These are phyloP conservation scores for Alternaria ventricosa DNA, from an alignment of 2,329 filamentous ascomycete species.

Conservation along the genomic window DNA sequence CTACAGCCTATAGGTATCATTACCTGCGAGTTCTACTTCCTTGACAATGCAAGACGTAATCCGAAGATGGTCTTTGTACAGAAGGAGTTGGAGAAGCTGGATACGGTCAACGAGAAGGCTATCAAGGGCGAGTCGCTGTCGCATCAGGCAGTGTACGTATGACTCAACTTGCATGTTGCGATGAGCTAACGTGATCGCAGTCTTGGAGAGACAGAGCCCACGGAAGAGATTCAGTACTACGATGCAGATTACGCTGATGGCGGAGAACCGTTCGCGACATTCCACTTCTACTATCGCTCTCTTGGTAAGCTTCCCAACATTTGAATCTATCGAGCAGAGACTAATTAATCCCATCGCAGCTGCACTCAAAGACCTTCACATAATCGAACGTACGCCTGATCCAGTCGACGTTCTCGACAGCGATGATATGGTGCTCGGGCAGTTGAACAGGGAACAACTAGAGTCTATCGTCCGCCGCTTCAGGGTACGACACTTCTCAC, in stretches of 20 bases:
- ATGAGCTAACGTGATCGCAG: conserved; percentile 6
- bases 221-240: conserved; percentile 7
- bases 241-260: conserved; percentile 6
- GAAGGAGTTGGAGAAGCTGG: conserved; percentile 28
- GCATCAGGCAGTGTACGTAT: conserved; percentile 13
- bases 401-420: conserved; percentile 15
- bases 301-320: conserved; percentile 19
- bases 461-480: conserved; percentile 7
- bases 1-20: conserved; percentile 20
- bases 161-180: not conserved
- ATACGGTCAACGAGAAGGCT: conserved; percentile 19
- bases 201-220: conserved; percentile 2
- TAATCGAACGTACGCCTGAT: conserved; percentile 33
- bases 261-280: conserved; percentile 20
- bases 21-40: conserved; percentile 15
- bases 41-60: conserved; percentile 4
- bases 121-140: conserved; percentile 21
- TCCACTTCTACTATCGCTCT: conserved; percentile 30
- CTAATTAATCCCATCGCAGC: too few relatives aligned
- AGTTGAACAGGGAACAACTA: conserved; percentile 12
- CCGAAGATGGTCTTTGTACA: not conserved
- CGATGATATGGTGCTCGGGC: conserved; percentile 4
- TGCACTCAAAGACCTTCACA: conserved; percentile 35
- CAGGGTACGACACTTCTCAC: conserved; percentile 1
- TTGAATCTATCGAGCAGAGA: too few relatives aligned